Evolutionary conservation across 176 grass and related monocot species (phyloP).

Genomic region (Lolium rigidum): DNA sequence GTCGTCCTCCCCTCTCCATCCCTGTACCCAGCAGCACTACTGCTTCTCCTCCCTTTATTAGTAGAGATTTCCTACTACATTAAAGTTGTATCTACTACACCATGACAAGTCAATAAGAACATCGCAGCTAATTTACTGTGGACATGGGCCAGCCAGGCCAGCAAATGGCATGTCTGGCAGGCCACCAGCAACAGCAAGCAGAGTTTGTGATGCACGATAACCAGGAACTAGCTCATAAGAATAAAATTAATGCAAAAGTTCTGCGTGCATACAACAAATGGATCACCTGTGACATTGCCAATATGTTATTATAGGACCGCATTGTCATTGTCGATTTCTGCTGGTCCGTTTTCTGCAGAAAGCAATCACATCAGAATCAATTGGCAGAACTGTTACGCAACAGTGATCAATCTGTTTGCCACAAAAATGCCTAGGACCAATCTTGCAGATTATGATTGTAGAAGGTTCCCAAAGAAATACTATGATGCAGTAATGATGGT

Average conservation of each 20-base stretch:
- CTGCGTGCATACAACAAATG: conserved; percentile 16
- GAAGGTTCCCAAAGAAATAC: conserved; percentile 24
- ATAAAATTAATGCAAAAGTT: conserved; percentile 9
- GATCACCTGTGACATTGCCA: conserved; percentile 84
- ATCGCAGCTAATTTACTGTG: background rate
- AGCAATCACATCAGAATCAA: conserved; percentile 33
- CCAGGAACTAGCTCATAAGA: conserved; percentile 9
- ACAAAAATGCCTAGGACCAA: conserved; percentile 20
- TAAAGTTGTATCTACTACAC: background rate
- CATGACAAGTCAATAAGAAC: conserved; percentile 8
- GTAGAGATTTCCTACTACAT: background rate
- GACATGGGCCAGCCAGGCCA: conserved; percentile 4
- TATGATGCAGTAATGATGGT: conserved; percentile 7
- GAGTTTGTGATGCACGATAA: conserved; percentile 7
- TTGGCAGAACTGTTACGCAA: conserved; percentile 19
- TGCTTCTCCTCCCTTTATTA: no score
- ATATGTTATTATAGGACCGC: conserved; percentile 92
- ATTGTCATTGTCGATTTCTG: conserved; percentile 76
- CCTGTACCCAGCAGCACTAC: no score
- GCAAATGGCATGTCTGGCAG: background rate
- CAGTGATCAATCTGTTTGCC: background rate
- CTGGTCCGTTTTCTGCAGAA: conserved; percentile 81
- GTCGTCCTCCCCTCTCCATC: no score
- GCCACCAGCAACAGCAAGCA: conserved; percentile 3
- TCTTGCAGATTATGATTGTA: conserved; percentile 22